Base-by-base conservation (phyloP, 192 early-diverging fungal species). In the Coemansia erecta region DNA sequence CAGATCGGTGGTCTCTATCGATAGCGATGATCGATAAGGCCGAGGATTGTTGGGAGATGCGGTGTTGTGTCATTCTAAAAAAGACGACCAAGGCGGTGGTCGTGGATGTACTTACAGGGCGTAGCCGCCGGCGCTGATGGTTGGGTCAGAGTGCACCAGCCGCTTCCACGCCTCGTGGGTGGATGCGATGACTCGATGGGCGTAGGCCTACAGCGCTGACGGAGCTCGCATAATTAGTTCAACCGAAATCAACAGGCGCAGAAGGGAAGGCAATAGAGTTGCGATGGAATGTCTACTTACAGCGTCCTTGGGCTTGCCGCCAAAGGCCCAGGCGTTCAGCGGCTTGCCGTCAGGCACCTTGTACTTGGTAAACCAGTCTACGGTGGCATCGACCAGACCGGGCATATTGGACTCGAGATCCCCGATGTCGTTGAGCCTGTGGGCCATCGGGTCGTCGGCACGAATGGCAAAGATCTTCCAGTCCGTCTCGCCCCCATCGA, bases 361-460 rank as follows among this genome's bases (percentile, higher is more conserved):
- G 92, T 99, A 98, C 83, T 95, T 95, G 73, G 94, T 90, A 92
- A 99, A 99, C 95, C 95, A 99, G 81, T 98, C 95, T 81, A 96
- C 94, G 48, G 94, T 95, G 33, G 95, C 97, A 48, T 91, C 88
- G 59, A 99, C 73, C 47, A 98, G 82, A 54, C 97, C 97, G 46
- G 97, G 97, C 66, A 97, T 84, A 81, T 96, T 90, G 59, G 86
- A 90, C 83, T 98, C 93, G 69, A 99, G 92, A 76, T 98, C 97
- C 71, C 95, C 95, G 74, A 99, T 90, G 70, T 99, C 89, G 80
- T 95, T 93, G 63, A 99, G 83, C 84, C 97, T 97, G 80, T 82
- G 64, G 42, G 97, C 97, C 63, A 98, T 80, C 7, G 97, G 95
- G 83, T 99, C 97, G 77, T 92, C 96, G 59, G 95, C 78, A 70